Conservation (phyloP, 345 rosid genomes). For the Microthlaspi erraticum region DNA sequence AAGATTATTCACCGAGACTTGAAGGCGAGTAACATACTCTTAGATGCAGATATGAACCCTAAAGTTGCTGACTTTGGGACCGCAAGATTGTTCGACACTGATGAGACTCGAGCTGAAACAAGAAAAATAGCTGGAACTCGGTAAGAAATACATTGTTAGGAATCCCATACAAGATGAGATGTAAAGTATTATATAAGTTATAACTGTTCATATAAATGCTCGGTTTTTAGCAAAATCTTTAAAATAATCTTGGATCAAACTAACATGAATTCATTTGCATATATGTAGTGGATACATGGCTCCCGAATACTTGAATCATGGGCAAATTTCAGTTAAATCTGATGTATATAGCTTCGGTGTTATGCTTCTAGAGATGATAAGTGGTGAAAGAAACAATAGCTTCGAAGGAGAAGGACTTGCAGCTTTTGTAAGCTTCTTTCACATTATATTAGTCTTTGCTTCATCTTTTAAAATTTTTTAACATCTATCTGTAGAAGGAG, state of each 20-base stretch:
- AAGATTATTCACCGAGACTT: constrained; percentile 40
- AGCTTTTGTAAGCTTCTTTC: constrained; percentile 15
- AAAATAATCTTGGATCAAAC: no score
- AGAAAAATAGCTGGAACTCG: constrained; percentile 18
- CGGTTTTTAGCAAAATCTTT: no score
- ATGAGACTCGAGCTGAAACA: constrained; percentile 33
- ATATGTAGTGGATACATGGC: constrained; percentile 12
- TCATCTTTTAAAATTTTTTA: no score
- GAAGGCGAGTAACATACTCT: constrained; percentile 36
- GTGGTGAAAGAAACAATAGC: constrained; percentile 23
- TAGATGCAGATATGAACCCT: constrained; percentile 39
- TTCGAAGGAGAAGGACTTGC: constrained; percentile 17
- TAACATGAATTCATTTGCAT: no score
- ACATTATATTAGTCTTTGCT: not conserved
- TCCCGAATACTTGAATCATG: constrained; percentile 1
- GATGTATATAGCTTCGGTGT: constrained; percentile 8
- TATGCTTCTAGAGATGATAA: constrained; percentile 21
- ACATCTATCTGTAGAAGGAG: no score
- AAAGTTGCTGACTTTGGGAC: constrained; percentile 45
- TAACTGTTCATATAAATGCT: no score
- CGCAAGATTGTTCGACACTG: constrained; percentile 33
- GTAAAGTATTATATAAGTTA: no score
- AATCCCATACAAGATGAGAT: no score
- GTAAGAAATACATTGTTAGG: no score
- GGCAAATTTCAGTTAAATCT: constrained; percentile 18